Evolutionary conservation across 495 filamentous ascomycete species (phyloP), one percentile per base, ranked within the genome.

Genomic region (Podospora pseudoanserina): DNA sequence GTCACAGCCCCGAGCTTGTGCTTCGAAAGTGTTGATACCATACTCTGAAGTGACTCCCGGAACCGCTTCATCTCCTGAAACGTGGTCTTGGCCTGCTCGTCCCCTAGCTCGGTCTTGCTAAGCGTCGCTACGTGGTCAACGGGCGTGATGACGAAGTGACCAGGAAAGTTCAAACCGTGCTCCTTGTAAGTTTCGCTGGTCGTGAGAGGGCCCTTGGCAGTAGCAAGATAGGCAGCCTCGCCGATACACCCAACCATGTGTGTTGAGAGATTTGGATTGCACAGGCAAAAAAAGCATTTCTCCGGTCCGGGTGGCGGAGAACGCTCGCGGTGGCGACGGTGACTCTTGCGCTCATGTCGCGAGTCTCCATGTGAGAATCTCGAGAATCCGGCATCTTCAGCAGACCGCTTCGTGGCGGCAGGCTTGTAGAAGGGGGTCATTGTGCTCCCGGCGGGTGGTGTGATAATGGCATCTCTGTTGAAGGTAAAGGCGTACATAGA

Each of bases 231-330:
- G 64, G 87, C 77, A 60, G 97, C 91, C 30, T 89, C 85, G 59
- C 90, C 95, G 71, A 99, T 93, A 27, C 89, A 92, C 70, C 90
- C 89, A 71, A 97, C 89, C 74, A 98, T 91, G 77, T 99, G 94
- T 0, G 89, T 90, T 49, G 91, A 89, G 30, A 96, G 79, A 65
- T 88, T 89, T 19, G 89, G 86, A 75, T 95, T 97, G 9, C 89
- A 91, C 4, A 98, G 83, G 76, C 95, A 99, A 84, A 99, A 97
- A 84, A 94, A 99, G 76, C 95, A 99, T 69, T 87, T 84, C 26
- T 89, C 88, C 0, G 92, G 92, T 3, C 87, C 87, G 4, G 91
- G 88, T 1, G 90, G 91, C 0, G 82, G 80, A 7, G 80, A 78
- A 18, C 76, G 75, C 32, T 79, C 72, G n/a, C 71, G 75, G 28